Evolutionary conservation across 208 protist genomes (phyloP).

Genomic region (Acanthamoeba healyi): DNA sequence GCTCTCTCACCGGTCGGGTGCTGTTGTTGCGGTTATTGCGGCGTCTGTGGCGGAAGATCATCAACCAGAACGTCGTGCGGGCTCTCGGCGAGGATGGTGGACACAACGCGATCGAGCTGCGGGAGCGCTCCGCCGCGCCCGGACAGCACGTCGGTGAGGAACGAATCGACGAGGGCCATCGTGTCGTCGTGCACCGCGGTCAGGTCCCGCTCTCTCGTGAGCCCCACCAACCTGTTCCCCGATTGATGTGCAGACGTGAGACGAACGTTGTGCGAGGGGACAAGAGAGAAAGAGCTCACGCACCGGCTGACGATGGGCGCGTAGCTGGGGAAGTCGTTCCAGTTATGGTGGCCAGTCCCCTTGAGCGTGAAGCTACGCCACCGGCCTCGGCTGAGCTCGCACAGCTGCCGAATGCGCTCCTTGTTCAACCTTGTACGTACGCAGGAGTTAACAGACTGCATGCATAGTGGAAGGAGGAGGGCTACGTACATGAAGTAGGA

Average conservation of each 20-base stretch:
- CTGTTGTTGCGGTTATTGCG: no score
- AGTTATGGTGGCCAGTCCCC: slow-evolving; percentile 66
- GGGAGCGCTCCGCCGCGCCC: no score
- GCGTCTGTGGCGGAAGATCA: no score
- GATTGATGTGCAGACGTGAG: neutral
- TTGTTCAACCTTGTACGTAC: neutral
- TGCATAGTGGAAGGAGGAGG: neutral
- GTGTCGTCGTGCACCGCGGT: neutral
- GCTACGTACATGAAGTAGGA: slow-evolving; percentile 33
- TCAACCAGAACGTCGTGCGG: neutral
- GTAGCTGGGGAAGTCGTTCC: slow-evolving; percentile 65
- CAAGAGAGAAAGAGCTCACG: neutral
- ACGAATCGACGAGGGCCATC: slow-evolving; percentile 18
- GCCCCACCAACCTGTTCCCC: neutral
- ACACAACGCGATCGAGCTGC: neutral
- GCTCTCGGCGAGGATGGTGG: neutral
- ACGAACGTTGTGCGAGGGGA: neutral
- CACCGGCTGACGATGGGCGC: slow-evolving; percentile 54
- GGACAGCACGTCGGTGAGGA: slow-evolving; percentile 7
- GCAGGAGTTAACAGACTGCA: neutral
- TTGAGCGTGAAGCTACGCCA: slow-evolving; percentile 21
- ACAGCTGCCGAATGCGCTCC: slow-evolving; percentile 39
- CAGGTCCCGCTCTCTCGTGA: neutral
- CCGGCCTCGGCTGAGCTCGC: slow-evolving; percentile 4
- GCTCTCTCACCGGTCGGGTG: no score